phyloP scores from a whole-genome alignment of 805 yeast genomes.

The Saturnispora diversa region DNA sequence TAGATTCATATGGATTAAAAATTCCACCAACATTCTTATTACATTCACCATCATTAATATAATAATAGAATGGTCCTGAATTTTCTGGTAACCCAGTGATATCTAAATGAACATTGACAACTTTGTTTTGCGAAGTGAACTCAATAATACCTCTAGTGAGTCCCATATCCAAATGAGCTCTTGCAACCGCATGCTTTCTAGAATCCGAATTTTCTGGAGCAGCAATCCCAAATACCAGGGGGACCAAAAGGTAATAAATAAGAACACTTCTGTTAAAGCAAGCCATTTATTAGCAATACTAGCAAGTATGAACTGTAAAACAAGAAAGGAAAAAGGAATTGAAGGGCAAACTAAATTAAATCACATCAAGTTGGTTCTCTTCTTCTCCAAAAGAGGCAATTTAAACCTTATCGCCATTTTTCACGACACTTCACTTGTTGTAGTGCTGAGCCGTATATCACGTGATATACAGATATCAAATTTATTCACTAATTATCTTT shows the following conservation, averaged over 20 bases:
- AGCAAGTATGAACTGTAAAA: too few relatives aligned
- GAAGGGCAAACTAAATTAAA: background rate
- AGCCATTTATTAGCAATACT: too few relatives aligned
- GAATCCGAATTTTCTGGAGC: conserved; percentile 34
- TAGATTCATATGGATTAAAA: conserved; percentile 58
- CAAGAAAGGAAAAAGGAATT: too few relatives aligned
- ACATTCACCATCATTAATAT: conserved; percentile 54
- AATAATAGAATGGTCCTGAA: conserved; percentile 65
- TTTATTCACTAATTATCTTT: too few relatives aligned
- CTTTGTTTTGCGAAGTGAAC: conserved; percentile 45
- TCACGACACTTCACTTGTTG: too few relatives aligned
- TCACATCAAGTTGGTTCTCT: too few relatives aligned
- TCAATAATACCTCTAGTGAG: conserved; percentile 45
- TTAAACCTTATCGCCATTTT: too few relatives aligned
- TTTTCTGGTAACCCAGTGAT: conserved; percentile 58
- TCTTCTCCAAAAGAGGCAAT: too few relatives aligned
- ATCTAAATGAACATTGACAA: conserved; percentile 61
- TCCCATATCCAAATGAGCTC: conserved; percentile 48
- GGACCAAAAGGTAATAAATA: background rate
- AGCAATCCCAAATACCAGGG: conserved; percentile 8
- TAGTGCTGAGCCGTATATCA: too few relatives aligned
- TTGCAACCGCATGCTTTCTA: conserved; percentile 43
- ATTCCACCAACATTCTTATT: conserved; percentile 47
- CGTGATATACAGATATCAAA: too few relatives aligned
- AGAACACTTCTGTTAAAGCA: background rate